Percentiles rank a stretch among this genome's conserved stretches.
Evolutionary conservation across 1,284 basidiomycete genomes (phyloP).

Genomic region (Porphyrellus sp.): DNA sequence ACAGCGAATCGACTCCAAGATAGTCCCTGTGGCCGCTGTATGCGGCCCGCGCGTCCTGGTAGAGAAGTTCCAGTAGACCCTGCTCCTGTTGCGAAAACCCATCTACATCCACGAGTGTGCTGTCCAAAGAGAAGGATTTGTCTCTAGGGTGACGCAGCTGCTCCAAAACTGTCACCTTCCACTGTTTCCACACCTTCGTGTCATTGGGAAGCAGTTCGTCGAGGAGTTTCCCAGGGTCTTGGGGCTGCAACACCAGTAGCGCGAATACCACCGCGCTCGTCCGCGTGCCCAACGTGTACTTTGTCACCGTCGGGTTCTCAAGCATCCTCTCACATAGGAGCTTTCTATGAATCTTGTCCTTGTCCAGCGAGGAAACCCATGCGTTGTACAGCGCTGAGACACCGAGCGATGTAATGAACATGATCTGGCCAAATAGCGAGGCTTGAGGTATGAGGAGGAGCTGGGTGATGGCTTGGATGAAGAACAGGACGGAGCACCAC

Average conservation of each 20-base stretch:
- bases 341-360: background rate
- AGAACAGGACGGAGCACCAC: conserved; percentile 3
- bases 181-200: background rate
- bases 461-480: conserved; percentile 15
- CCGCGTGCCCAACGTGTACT: background rate
- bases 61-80: background rate
- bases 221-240: background rate
- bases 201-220: background rate
- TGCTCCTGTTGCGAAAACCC: background rate
- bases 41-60: background rate
- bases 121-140: background rate
- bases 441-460: conserved; percentile 28
- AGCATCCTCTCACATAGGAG: background rate
- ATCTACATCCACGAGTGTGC: background rate
- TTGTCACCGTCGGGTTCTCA: background rate
- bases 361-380: background rate
- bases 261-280: background rate
- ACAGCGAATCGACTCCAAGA: background rate
- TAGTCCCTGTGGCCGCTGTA: background rate
- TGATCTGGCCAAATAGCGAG: conserved; percentile 27
- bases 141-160: background rate
- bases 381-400: background rate
- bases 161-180: background rate
- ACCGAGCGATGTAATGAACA: conserved; percentile 20
- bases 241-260: background rate